Evolutionary conservation across 2,329 filamentous ascomycete species (phyloP), one percentile per base, ranked within the genome.

Genomic region (Zymoseptoria tritici): DNA sequence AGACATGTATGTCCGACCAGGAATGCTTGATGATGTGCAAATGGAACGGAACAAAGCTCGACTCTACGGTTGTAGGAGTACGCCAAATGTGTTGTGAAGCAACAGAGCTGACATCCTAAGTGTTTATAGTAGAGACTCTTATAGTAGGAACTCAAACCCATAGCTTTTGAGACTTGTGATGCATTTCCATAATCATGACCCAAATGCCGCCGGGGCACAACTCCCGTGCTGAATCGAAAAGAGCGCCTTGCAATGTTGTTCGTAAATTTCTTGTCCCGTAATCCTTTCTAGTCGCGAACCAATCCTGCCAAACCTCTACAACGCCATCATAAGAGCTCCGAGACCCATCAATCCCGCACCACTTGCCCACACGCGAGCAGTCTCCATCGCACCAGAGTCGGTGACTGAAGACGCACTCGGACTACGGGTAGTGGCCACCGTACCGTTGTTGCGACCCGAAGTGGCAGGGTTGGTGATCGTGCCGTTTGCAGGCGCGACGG

Each of bases 291-390:
- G 36, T n/a, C 36, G 3, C 13, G 36, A 46, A 46, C 36, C 16
- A n/a, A 46, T 4, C 11, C 13, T n/a, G 13, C 13, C 36, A 46
- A 11, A n/a, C 36, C 24, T 54, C 55, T 59, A 66, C n/a, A 66
- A 59, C 36, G 54, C 60, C 52, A 59, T 60, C 49, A 66, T 62
- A 11, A 62, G 49, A 21, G 57, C 64, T n/a, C 58, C 62, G 7
- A 74, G 2, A 78, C 20, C 24, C 65, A 66, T 57, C 73, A 78
- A 9, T 0, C 72, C 73, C 5, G 72, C 59, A 13, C 78, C 72
- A 11, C 76, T 78, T 21, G 81, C 68, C 79, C 79, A 81, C 42
- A 81, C 66, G 54, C 79, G 70, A 1, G 71, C 57, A 21, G 81
- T 73, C 62, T 80, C 76, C 1, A 81, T 73, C 0, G 78, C 79